Conservation (phyloP, 2,329 filamentous ascomycete genomes). For the Venturia aucupariae region DNA sequence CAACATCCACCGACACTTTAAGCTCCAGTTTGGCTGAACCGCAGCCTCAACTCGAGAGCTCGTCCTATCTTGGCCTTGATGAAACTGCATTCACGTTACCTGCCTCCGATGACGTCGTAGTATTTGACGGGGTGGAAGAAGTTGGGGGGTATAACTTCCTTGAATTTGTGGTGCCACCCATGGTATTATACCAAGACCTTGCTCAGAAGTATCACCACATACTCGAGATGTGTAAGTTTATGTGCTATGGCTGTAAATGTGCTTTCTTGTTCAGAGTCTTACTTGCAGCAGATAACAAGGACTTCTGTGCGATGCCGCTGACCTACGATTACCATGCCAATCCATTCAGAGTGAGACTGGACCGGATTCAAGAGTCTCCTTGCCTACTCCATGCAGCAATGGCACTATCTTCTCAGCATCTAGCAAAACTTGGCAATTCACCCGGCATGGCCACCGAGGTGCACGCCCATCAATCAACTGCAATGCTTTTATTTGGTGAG, state of each 20-base stretch:
- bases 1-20: no score
- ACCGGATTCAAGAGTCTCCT: background rate
- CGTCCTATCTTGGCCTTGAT: background rate
- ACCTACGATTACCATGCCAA: slow-evolving; percentile 3
- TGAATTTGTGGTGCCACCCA: background rate
- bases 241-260: no score
- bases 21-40: no score
- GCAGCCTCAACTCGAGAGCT: background rate
- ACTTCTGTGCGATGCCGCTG: background rate
- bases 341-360: background rate
- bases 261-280: background rate
- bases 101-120: background rate
- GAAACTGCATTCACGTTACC: background rate
- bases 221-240: slow-evolving; percentile 2
- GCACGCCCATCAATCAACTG: background rate
- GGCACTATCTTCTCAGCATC: background rate
- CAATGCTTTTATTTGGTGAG: background rate
- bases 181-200: background rate
- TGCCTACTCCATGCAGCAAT: slow-evolving; percentile 1
- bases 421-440: background rate
- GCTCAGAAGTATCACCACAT: slow-evolving; percentile 4
- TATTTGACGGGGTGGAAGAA: background rate
- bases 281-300: background rate
- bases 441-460: background rate
- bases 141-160: background rate